phyloP scores from a whole-genome alignment of 2,329 filamentous ascomycete genomes.

The Apiospora sp. region DNA sequence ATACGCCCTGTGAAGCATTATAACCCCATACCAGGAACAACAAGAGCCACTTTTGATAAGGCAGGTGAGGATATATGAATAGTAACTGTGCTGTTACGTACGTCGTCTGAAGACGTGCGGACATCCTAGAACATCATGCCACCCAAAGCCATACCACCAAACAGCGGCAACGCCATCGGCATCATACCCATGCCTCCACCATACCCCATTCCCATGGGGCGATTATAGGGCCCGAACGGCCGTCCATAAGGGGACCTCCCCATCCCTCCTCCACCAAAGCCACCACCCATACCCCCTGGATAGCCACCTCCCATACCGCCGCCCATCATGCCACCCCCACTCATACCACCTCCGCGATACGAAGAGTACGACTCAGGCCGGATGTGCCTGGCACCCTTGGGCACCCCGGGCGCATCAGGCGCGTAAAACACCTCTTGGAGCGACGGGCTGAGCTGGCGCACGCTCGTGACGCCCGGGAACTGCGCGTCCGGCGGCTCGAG shows the following conservation, averaged over 20 bases:
- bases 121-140: not conserved
- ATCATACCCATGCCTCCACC: slow-evolving; percentile 2
- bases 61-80: no score
- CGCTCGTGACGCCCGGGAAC: slow-evolving; percentile 33
- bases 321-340: not conserved
- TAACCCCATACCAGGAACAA: no score
- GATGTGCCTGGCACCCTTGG: not conserved
- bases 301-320: not conserved
- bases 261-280: not conserved
- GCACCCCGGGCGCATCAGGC: not conserved
- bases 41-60: no score
- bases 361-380: not conserved
- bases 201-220: slow-evolving; percentile 4
- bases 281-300: no score
- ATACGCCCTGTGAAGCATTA: no score
- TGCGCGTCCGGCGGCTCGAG: slow-evolving; percentile 59
- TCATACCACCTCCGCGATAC: not conserved
- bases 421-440: slow-evolving; percentile 40
- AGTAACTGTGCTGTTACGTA: no score
- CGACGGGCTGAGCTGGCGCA: slow-evolving; percentile 34
- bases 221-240: slow-evolving; percentile 3
- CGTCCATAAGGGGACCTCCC: not conserved
- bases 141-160: slow-evolving; percentile 9
- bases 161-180: slow-evolving; percentile 6
- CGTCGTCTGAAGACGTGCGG: no score